Conservation (phyloP, 2,329 filamentous ascomycete genomes). For the Monosporascus sp. region DNA sequence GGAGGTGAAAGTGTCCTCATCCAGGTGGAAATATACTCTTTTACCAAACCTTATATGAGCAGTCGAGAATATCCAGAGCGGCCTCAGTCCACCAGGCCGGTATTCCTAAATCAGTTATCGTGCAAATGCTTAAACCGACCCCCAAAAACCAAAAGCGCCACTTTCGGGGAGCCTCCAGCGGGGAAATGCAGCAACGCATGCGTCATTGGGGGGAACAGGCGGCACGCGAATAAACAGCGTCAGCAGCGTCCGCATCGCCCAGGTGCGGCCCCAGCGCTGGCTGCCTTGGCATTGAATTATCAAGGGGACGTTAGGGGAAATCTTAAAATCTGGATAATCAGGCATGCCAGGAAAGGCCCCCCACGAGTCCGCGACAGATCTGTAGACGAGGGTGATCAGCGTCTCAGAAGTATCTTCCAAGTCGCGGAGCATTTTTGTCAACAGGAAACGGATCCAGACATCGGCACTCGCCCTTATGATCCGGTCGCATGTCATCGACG, state of each 20-base stretch:
- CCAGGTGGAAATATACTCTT: too few species aligned
- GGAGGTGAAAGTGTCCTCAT: too few species aligned
- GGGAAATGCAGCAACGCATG: neutral
- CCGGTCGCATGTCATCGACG: neutral
- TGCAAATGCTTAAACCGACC: neutral
- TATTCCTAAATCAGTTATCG: neutral
- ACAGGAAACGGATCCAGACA: neutral
- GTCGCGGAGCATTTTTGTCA: neutral
- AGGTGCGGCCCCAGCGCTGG: neutral
- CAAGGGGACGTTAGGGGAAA: neutral
- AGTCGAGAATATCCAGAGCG: neutral
- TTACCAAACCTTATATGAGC: neutral
- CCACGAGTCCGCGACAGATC: too few species aligned
- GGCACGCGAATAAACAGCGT: neutral
- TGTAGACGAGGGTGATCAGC: too few species aligned
- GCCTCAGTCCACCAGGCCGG: neutral
- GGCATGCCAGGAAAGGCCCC: neutral
- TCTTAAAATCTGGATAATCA: neutral
- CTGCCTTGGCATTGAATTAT: neutral
- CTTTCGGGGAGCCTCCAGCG: neutral
- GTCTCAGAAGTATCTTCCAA: neutral
- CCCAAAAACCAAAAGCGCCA: neutral
- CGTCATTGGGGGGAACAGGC: neutral
- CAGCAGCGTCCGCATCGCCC: neutral
- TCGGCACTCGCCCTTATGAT: neutral